Evolutionary conservation across 1,139 yeast species (phyloP).

Genomic region (Hansenula sp.): DNA sequence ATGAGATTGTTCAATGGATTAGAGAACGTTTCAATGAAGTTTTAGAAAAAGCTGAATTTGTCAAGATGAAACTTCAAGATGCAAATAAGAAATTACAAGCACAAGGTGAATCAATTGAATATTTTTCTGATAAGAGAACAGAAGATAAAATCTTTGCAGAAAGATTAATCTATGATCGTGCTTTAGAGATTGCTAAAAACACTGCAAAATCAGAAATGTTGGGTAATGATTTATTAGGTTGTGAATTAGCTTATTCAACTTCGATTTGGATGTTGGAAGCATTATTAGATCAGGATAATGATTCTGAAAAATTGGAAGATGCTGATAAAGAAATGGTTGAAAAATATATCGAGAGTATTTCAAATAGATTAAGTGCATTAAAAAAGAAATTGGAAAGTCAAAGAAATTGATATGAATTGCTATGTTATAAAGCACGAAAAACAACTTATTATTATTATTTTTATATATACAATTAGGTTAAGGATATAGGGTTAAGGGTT

Average conservation of each 20-base stretch:
- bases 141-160: conserved; percentile 55
- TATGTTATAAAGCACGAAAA: no score
- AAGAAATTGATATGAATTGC: not conserved
- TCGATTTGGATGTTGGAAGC: conserved; percentile 96
- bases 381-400: conserved; percentile 23
- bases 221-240: conserved; percentile 69
- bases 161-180: conserved; percentile 84
- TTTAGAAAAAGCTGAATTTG: conserved; percentile 81
- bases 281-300: conserved; percentile 54
- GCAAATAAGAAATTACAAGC: conserved; percentile 31
- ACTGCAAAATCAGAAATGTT: conserved; percentile 87
- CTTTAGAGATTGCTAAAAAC: conserved; percentile 84
- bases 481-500: no score
- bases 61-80: conserved; percentile 44
- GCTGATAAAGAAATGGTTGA: conserved; percentile 75
- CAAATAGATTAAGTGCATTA: conserved; percentile 59
- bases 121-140: conserved; percentile 5
- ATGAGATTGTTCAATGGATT: conserved; percentile 88
- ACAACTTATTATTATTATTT: not conserved
- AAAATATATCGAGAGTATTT: conserved; percentile 70
- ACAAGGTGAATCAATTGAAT: not conserved
- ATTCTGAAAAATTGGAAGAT: conserved; percentile 45
- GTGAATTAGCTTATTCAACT: conserved; percentile 86
- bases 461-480: no score
- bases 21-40: conserved; percentile 86